A percentile compares a stretch with the other conserved stretches of the same genome.
These are phyloP conservation scores for Solanum piurae DNA, from an alignment of 257 asterid species.

Conservation along the genomic window DNA sequence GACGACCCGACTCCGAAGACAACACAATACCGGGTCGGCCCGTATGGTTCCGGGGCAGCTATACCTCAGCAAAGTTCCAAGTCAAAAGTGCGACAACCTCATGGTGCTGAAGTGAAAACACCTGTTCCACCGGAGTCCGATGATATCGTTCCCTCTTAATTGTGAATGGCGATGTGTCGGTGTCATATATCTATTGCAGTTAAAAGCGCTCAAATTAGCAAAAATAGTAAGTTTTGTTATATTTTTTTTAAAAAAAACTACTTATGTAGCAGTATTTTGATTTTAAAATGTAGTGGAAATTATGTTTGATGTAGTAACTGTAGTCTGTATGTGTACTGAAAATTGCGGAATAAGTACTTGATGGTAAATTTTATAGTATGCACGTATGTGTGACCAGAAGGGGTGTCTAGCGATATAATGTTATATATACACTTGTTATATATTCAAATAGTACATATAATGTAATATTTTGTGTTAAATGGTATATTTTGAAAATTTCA, in stretches of 20 bases:
- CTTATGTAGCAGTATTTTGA: background rate
- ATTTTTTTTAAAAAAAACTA: too few relatives aligned
- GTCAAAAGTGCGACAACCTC: background rate
- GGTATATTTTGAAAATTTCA: too few relatives aligned
- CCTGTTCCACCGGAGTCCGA: background rate
- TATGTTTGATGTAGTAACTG: too few relatives aligned
- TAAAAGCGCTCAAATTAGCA: background rate
- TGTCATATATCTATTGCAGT: background rate
- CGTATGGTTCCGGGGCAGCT: background rate
- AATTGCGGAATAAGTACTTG: too few relatives aligned
- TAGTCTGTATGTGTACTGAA: too few relatives aligned
- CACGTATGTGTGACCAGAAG: too few relatives aligned
- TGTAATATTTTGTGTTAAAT: too few relatives aligned
- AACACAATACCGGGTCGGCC: background rate
- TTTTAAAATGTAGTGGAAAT: too few relatives aligned
- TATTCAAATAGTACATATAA: too few relatives aligned
- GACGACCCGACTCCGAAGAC: background rate
- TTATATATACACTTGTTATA: too few relatives aligned
- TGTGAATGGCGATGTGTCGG: background rate
- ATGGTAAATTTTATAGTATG: too few relatives aligned
- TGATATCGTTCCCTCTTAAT: background rate
- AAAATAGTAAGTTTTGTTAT: background rate
- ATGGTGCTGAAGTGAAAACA: conserved; percentile 4
- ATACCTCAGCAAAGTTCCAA: background rate
- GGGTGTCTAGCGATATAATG: too few relatives aligned